Percentiles rank a stretch among this genome's conserved stretches.
Evolutionary conservation across 371 early-diverging fungal genomes (phyloP).

Genomic region (Apophysomyces elegans): DNA sequence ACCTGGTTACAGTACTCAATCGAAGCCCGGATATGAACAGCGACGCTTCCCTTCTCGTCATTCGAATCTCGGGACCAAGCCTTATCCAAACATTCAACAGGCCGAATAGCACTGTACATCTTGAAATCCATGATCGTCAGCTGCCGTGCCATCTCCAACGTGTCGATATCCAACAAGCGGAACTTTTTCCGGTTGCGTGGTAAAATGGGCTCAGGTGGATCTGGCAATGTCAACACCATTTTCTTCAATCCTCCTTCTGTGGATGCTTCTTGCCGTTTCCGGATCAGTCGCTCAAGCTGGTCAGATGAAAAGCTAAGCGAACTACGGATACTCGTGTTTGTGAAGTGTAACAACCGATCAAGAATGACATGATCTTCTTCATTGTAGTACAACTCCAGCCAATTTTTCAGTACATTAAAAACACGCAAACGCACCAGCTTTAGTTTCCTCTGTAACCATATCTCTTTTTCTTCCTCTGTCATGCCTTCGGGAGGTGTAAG

Average conservation of each 20-base stretch:
- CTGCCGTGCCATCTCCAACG: conserved; percentile 93
- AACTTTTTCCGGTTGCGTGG: conserved; percentile 71
- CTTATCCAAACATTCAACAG: conserved; percentile 87
- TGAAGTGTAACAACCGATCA: conserved; percentile 76
- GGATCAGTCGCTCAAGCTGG: conserved; percentile 73
- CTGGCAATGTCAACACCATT: conserved; percentile 65
- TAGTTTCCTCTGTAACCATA: conserved; percentile 85
- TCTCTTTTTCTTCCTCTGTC: conserved; percentile 60
- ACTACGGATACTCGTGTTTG: conserved; percentile 72
- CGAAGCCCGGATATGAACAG: conserved; percentile 74
- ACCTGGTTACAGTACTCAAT: conserved; percentile 74
- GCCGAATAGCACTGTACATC: conserved; percentile 78
- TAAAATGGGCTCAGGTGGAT: conserved; percentile 71
- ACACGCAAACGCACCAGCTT: conserved; percentile 88
- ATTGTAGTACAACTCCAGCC: conserved; percentile 87
- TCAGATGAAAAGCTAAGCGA: conserved; percentile 74
- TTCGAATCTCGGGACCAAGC: conserved; percentile 80
- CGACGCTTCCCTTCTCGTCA: conserved; percentile 35
- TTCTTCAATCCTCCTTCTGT: conserved; percentile 61
- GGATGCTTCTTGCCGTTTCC: conserved; percentile 62
- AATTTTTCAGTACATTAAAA: conserved; percentile 87
- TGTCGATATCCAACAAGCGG: conserved; percentile 83
- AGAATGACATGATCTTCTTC: conserved; percentile 69
- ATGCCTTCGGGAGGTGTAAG: conserved; percentile 76
- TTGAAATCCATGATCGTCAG: conserved; percentile 89